Evolutionary conservation across 352 stramenopile genomes (phyloP), one percentile per base, ranked within the genome.

Genomic region (Globisporangium middletonii): DNA sequence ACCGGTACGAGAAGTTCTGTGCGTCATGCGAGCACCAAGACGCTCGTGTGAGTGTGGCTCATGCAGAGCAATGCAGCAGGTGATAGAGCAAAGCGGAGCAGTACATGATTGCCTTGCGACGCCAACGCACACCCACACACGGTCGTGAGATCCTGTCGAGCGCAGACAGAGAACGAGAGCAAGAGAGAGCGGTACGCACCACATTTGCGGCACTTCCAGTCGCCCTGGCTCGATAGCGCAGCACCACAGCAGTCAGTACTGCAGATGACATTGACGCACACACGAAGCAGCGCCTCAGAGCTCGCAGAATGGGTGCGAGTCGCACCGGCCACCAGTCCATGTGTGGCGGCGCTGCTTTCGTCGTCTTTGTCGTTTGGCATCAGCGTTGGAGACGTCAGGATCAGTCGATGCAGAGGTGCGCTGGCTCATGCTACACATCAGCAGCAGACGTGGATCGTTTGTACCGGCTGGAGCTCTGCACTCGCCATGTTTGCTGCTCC

Each of bases 291-390:
- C 30, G 11, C 30, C 44, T 59, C 18, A 27, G 2, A 6, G 19
- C 11, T 4, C 26, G 35, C 26, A 43, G 18, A 5, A 41, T n/a
- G 42, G 0, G 38, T 49, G 23, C 13, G 52, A 49, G 26, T 55
- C 44, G 62, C 75, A 90, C 80, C 65, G 80, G 80, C 77, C 80
- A 88, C 80, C 80, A 90, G 51, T 84, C 68, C 80, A 90, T 90
- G 67, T 90, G 80, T 4, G 80, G 73, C 37, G 80, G 73, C 38
- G 74, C 74, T 26, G 75, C 43, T 55, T 83, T 84, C 62, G 78
- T 77, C 50, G 44, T 49, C 57, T 63, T 48, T 43, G 53, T 6
- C 18, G 18, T 38, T 38, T 1, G 33, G 42, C n/a, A 53, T 7
- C 7, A 38, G 12, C 16, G 47, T 15, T 48, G 18, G 51, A 28